These are phyloP conservation scores for Emmonsiellopsis sp. DNA, from an alignment of 2,329 filamentous ascomycete genomes.

Conservation along the genomic window DNA sequence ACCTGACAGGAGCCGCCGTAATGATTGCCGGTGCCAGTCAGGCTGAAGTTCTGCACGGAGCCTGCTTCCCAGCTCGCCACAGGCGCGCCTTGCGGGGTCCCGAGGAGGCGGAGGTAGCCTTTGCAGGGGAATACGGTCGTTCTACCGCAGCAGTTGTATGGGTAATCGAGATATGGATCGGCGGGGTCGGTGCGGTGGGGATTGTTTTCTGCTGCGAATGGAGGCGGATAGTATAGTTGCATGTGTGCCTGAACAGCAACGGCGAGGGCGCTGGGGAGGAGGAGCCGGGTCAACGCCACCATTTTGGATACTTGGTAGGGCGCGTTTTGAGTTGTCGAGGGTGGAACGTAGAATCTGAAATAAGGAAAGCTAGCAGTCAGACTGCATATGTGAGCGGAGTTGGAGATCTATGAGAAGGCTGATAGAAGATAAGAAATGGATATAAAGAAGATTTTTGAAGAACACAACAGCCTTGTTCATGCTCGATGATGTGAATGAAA, in stretches of 20 bases:
- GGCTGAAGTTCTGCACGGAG: constrained; percentile 30
- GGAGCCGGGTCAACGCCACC: background rate
- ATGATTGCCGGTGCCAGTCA: constrained; percentile 29
- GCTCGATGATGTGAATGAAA: no score
- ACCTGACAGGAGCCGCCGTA: constrained; percentile 40
- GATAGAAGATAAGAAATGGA: no score
- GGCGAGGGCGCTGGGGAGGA: background rate
- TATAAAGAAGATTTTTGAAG: no score
- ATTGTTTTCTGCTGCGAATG: constrained; percentile 37
- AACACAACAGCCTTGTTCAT: no score
- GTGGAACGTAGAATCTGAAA: no score
- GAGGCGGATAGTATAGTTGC: constrained; percentile 34
- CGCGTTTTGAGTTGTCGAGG: background rate
- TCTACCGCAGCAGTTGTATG: constrained; percentile 37
- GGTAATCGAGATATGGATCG: constrained; percentile 32
- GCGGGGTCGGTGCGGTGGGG: constrained; percentile 27
- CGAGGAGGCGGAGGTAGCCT: constrained; percentile 36
- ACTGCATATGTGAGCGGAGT: no score
- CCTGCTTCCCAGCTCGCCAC: constrained; percentile 36
- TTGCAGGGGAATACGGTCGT: constrained; percentile 29
- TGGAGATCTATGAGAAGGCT: no score
- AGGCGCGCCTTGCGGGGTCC: constrained; percentile 32
- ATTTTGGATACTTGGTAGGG: background rate
- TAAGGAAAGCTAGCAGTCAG: no score
- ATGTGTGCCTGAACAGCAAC: constrained; percentile 25